These are phyloP conservation scores for Nemania sp. DNA, from an alignment of 2,329 filamentous ascomycete genomes.

Conservation along the genomic window DNA sequence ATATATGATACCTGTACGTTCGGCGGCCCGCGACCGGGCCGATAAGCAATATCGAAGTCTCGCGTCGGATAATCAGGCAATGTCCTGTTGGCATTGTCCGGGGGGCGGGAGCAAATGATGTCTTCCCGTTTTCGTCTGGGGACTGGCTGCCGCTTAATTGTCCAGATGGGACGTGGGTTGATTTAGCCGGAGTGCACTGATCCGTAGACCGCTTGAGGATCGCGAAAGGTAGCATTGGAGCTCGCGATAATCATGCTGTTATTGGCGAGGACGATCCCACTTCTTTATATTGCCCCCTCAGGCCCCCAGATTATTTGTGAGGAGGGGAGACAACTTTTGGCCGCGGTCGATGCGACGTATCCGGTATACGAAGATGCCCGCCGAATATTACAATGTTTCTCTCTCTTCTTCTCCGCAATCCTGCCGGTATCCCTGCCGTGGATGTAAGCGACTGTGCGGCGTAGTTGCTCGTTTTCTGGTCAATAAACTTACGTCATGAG, in stretches of 20 bases:
- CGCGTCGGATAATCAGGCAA: constrained; percentile 38
- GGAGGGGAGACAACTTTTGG: not conserved
- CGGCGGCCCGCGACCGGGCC: constrained; percentile 20
- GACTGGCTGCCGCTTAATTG: constrained; percentile 25
- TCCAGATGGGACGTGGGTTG: constrained; percentile 29
- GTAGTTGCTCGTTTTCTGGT: not conserved
- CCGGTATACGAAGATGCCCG: not conserved
- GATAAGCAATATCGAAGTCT: constrained; percentile 31
- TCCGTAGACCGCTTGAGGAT: constrained; percentile 22
- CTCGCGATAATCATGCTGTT: not conserved
- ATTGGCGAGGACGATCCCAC: constrained; percentile 17
- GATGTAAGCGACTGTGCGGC: not conserved
- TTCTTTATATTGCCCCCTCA: too few species aligned
- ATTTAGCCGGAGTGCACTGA: constrained; percentile 39
- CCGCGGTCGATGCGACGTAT: constrained; percentile 4
- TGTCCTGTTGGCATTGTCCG: constrained; percentile 27
- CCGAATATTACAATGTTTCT: not conserved
- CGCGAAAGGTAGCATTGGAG: constrained; percentile 17
- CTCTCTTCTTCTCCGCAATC: not conserved
- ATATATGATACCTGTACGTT: constrained; percentile 31
- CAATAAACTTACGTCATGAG: not conserved
- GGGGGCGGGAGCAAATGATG: constrained; percentile 28
- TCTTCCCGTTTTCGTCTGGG: constrained; percentile 6
- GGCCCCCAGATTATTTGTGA: not conserved
- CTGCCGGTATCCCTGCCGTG: not conserved